Percentiles rank a stretch among this genome's conserved stretches.
Conservation (phyloP, 73 alveolate species). For the Breviolum minutum region DNA sequence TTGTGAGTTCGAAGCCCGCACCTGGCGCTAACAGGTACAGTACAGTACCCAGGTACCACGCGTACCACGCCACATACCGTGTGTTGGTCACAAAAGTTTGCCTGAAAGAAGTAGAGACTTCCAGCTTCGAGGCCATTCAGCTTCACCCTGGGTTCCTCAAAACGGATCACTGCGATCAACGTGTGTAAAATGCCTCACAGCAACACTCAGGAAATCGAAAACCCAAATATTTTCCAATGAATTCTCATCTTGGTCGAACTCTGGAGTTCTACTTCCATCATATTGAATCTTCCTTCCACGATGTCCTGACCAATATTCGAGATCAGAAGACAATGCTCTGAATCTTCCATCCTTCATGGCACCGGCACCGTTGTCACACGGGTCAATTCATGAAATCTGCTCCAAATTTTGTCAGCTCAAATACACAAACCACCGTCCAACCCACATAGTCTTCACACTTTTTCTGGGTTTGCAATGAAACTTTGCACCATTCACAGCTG, state of each 20-base stretch:
- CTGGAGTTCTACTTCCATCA: neutral
- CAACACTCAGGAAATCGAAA: neutral
- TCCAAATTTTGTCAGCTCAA: too few species aligned
- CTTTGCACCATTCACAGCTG: too few species aligned
- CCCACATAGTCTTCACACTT: too few species aligned
- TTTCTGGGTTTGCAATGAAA: too few species aligned
- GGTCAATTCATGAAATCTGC: too few species aligned
- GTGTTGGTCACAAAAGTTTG: too few species aligned
- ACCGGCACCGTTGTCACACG: too few species aligned
- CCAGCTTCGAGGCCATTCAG: conserved; percentile 77
- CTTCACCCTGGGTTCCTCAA: conserved; percentile 37
- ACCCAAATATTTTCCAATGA: neutral
- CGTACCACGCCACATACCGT: too few species aligned
- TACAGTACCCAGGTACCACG: too few species aligned
- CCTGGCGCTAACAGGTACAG: neutral
- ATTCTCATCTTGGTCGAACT: neutral
- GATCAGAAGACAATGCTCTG: conserved; percentile 17
- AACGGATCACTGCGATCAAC: neutral
- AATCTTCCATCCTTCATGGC: conserved; percentile 14
- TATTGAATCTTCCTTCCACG: neutral
- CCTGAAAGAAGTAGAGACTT: conserved; percentile 46
- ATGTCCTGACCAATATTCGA: conserved; percentile 28
- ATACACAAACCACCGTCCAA: too few species aligned
- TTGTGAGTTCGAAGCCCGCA: conserved; percentile 56
- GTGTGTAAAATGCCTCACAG: neutral